These are phyloP conservation scores for Phalaenopsis hybrid DNA, from an alignment of 116 monocot species.

Conservation along the genomic window DNA sequence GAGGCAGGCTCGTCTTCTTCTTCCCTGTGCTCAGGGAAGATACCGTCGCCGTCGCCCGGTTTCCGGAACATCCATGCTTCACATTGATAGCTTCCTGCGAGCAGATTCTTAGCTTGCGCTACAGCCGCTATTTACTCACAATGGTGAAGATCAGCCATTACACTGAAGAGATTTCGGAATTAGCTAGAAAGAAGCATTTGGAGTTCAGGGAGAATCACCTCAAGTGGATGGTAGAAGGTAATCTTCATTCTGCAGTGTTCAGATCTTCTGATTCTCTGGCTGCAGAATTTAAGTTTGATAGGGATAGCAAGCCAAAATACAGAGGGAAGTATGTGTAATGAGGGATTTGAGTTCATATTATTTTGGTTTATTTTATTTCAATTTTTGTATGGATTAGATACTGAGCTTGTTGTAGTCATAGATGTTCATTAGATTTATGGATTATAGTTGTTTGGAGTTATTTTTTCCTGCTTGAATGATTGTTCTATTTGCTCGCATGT, in stretches of 20 bases:
- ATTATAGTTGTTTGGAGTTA: no score
- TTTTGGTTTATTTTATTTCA: neutral
- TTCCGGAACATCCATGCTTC: conserved; percentile 90
- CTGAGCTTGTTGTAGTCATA: no score
- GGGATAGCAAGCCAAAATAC: conserved; percentile 83
- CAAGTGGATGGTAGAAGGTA: conserved; percentile 89
- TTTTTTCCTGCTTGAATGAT: no score
- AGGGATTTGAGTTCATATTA: neutral
- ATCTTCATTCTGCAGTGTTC: conserved; percentile 80
- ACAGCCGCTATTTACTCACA: conserved; percentile 78
- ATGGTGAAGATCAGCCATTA: conserved; percentile 79
- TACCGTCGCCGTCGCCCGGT: conserved; percentile 22
- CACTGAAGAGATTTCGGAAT: conserved; percentile 47
- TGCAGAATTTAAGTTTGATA: conserved; percentile 33
- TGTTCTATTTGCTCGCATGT: no score
- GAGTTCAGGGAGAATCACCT: conserved; percentile 92
- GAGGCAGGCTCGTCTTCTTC: conserved; percentile 88
- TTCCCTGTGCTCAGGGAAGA: conserved; percentile 82
- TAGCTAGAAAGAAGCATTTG: conserved; percentile 45
- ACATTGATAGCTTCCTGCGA: conserved; percentile 52
- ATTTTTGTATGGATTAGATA: neutral
- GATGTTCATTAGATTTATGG: no score
- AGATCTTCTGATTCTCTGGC: conserved; percentile 35
- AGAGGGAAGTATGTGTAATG: conserved; percentile 85
- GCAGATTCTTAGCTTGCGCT: conserved; percentile 87